These are phyloP conservation scores for Rutidosis leptorrhynchoides DNA, from an alignment of 129 eudicot genomes.

Conservation along the genomic window DNA sequence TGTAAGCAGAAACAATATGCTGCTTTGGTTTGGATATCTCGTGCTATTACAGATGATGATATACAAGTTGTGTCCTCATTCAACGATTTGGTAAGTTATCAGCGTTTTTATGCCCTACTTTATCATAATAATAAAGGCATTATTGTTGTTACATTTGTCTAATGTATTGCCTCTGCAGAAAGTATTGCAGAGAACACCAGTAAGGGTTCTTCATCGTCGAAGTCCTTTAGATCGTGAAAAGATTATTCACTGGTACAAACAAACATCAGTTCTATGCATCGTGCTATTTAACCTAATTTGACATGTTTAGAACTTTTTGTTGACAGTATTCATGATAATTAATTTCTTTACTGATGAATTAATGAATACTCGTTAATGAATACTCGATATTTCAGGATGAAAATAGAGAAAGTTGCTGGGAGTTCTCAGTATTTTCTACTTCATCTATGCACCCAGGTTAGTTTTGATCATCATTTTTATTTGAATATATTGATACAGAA, in stretches of 20 bases:
- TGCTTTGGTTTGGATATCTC: conserved; percentile 97
- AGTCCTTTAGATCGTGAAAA: conserved; percentile 93
- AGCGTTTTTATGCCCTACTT: not conserved
- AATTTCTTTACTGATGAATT: conserved; percentile 4
- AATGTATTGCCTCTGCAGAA: conserved; percentile 42
- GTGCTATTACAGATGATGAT: conserved; percentile 60
- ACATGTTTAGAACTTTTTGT: not conserved
- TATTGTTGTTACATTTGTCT: not conserved
- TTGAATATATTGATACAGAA: conserved; percentile 2
- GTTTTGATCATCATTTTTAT: conserved; percentile 3
- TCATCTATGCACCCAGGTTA: conserved; percentile 96
- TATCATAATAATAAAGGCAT: not conserved
- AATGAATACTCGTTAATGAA: too few species aligned
- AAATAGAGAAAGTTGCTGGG: conserved; percentile 68
- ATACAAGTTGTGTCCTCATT: conserved; percentile 51
- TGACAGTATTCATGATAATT: conserved; percentile 8
- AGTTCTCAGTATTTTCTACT: conserved; percentile 75
- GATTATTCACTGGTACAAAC: conserved; percentile 76
- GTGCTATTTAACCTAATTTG: conserved; percentile 10
- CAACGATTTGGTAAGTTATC: conserved; percentile 63
- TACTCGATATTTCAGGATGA: conserved; percentile 66
- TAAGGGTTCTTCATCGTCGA: conserved; percentile 96
- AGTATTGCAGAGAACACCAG: conserved; percentile 81
- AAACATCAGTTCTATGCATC: conserved; percentile 10
- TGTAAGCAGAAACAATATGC: conserved; percentile 84